These are phyloP conservation scores for Malassezia equina DNA, from an alignment of 1,284 basidiomycete genomes.

Conservation along the genomic window DNA sequence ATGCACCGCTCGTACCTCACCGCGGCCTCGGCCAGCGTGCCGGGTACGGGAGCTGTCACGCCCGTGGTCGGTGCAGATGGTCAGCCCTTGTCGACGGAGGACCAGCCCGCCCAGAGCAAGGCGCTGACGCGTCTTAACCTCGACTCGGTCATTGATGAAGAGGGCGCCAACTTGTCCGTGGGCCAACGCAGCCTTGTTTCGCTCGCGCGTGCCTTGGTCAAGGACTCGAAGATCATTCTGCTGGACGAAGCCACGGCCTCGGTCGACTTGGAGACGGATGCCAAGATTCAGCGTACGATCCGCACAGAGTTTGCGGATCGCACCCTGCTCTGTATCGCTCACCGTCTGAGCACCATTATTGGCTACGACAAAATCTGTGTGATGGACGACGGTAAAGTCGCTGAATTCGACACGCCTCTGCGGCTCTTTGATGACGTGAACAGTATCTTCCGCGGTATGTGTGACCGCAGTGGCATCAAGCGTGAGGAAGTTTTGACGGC, in stretches of 20 bases:
- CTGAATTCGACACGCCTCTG: slow-evolving; percentile 62
- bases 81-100: not conserved
- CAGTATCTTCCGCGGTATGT: slow-evolving; percentile 62
- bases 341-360: slow-evolving; percentile 66
- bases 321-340: slow-evolving; percentile 67
- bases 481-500: slow-evolving; percentile 50
- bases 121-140: slow-evolving; percentile 35
- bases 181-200: slow-evolving; percentile 49
- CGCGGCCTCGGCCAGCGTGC: slow-evolving; percentile 19
- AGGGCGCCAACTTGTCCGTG: slow-evolving; percentile 44
- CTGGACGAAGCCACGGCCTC: slow-evolving; percentile 67
- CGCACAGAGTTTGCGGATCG: slow-evolving; percentile 66
- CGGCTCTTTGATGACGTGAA: slow-evolving; percentile 54
- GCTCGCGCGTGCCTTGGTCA: slow-evolving; percentile 46
- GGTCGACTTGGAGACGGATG: slow-evolving; percentile 66
- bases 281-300: slow-evolving; percentile 76
- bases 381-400: slow-evolving; percentile 62
- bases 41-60: slow-evolving; percentile 12
- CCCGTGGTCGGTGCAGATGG: not conserved
- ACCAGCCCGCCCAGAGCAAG: slow-evolving; percentile 5
- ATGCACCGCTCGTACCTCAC: slow-evolving; percentile 45
- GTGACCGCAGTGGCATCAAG: slow-evolving; percentile 62
- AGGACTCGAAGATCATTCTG: slow-evolving; percentile 32
- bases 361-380: slow-evolving; percentile 70
- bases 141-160: slow-evolving; percentile 43